These are phyloP conservation scores for Claviceps fusiformis DNA, from an alignment of 2,329 filamentous ascomycete species.

Conservation along the genomic window DNA sequence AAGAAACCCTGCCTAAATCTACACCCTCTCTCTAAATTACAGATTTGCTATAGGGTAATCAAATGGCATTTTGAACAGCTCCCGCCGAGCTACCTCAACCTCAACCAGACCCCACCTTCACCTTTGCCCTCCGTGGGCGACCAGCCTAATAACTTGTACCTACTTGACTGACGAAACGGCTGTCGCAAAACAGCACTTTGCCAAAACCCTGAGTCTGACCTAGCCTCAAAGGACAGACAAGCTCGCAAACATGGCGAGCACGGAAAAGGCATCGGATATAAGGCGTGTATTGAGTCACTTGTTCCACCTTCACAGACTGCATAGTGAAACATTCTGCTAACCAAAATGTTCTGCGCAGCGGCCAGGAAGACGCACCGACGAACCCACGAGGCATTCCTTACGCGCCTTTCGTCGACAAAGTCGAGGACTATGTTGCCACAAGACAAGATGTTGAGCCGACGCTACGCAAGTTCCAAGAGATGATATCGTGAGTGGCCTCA, in stretches of 20 bases:
- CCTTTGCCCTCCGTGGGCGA: constrained; percentile 16
- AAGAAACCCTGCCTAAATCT: no score
- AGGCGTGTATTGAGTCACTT: constrained; percentile 15
- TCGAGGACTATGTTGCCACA: constrained; percentile 74
- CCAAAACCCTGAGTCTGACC: constrained; percentile 12
- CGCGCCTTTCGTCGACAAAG: constrained; percentile 75
- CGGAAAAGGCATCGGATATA: constrained; percentile 23
- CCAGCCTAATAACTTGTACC: constrained; percentile 5
- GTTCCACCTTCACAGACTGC: neutral
- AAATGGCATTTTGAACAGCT: neutral
- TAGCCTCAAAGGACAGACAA: constrained; percentile 11
- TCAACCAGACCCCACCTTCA: constrained; percentile 12
- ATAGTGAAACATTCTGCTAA: neutral
- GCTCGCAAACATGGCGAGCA: constrained; percentile 24
- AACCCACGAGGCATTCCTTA: constrained; percentile 75
- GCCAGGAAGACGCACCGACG: constrained; percentile 40
- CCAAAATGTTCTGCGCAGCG: constrained; percentile 7
- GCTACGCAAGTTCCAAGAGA: constrained; percentile 76
- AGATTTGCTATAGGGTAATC: neutral
- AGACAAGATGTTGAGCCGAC: constrained; percentile 69
- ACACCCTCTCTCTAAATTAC: neutral
- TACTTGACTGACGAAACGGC: constrained; percentile 17
- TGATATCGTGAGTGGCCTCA: constrained; percentile 60
- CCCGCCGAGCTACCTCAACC: neutral
- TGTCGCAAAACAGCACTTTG: constrained; percentile 15